These are phyloP conservation scores for Quercus aquifolioides DNA, from an alignment of 306 rosid species.

Conservation along the genomic window DNA sequence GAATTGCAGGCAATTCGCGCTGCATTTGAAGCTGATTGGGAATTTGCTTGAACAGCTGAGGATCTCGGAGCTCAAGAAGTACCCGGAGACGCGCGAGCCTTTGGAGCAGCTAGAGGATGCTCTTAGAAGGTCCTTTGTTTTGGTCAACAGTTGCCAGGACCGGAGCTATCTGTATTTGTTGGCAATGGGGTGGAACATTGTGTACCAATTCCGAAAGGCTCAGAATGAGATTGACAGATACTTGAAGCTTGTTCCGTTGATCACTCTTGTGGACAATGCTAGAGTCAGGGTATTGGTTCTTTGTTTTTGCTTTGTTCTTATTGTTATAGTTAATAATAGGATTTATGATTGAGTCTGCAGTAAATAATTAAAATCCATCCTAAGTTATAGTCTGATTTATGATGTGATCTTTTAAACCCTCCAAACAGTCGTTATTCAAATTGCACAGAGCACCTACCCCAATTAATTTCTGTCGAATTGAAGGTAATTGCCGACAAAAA, in stretches of 20 bases:
- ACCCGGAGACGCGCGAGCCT: slow-evolving; percentile 92
- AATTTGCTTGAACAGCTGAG: slow-evolving; percentile 91
- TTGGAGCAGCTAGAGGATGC: slow-evolving; percentile 97
- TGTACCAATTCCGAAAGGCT: slow-evolving; percentile 93
- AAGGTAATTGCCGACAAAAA: no score
- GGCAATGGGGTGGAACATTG: slow-evolving; percentile 99
- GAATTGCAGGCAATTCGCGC: slow-evolving; percentile 90
- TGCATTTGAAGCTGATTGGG: slow-evolving; percentile 87
- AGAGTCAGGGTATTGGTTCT: slow-evolving; percentile 81
- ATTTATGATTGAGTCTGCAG: background rate
- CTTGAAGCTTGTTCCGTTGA: slow-evolving; percentile 81
- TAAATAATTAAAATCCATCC: no score
- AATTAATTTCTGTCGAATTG: no score
- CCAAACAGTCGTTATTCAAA: no score
- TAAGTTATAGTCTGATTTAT: no score
- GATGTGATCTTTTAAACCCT: no score
- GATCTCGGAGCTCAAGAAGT: slow-evolving; percentile 92
- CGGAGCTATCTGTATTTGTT: slow-evolving; percentile 84
- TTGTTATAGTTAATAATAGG: background rate
- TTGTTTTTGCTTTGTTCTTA: background rate
- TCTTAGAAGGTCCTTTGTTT: slow-evolving; percentile 73
- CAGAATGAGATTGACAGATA: slow-evolving; percentile 95
- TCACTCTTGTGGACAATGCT: slow-evolving; percentile 91
- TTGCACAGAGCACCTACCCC: no score
- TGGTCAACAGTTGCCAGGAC: slow-evolving; percentile 92